Conservation (phyloP, 2,329 filamentous ascomycete species). For the Xylaria sp. region DNA sequence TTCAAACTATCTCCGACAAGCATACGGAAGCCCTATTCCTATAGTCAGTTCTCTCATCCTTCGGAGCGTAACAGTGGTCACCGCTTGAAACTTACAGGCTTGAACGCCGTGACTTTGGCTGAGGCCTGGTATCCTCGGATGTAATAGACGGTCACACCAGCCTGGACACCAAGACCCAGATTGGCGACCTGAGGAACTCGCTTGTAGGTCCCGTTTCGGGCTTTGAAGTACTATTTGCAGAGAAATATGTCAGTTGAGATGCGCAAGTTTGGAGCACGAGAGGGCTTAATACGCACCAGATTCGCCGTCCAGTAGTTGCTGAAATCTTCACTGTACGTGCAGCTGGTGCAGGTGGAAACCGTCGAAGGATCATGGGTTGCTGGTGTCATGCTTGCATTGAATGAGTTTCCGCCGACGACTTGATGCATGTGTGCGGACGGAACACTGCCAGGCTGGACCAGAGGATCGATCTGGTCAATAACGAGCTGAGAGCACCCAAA, state of each 20-base stretch:
- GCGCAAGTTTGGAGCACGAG: background rate
- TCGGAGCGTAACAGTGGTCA: background rate
- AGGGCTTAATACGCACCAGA: slow-evolving; percentile 28
- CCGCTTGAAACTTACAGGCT: slow-evolving; percentile 41
- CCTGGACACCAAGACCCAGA: slow-evolving; percentile 47
- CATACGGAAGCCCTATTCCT: slow-evolving; percentile 49
- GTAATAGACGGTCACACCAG: slow-evolving; percentile 50
- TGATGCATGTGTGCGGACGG: slow-evolving; percentile 51
- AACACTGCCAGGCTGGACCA: slow-evolving; percentile 48
- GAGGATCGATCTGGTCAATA: slow-evolving; percentile 50
- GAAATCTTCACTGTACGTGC: slow-evolving; percentile 51
- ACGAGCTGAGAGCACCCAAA: slow-evolving; percentile 53
- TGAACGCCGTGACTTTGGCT: slow-evolving; percentile 48
- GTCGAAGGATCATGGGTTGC: slow-evolving; percentile 43
- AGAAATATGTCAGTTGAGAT: background rate
- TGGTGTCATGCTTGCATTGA: slow-evolving; percentile 49
- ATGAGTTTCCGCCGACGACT: slow-evolving; percentile 50
- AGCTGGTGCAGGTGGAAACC: slow-evolving; percentile 47
- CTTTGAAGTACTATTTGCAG: slow-evolving; percentile 45
- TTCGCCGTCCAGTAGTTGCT: slow-evolving; percentile 51
- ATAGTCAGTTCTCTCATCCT: slow-evolving; percentile 9
- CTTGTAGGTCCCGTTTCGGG: slow-evolving; percentile 49
- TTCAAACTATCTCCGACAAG: slow-evolving; percentile 48
- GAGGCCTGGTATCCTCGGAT: slow-evolving; percentile 48
- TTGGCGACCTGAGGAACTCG: slow-evolving; percentile 49